These are phyloP conservation scores for Haematococcus lacustris DNA, from an alignment of 139 green algal species.

Conservation along the genomic window DNA sequence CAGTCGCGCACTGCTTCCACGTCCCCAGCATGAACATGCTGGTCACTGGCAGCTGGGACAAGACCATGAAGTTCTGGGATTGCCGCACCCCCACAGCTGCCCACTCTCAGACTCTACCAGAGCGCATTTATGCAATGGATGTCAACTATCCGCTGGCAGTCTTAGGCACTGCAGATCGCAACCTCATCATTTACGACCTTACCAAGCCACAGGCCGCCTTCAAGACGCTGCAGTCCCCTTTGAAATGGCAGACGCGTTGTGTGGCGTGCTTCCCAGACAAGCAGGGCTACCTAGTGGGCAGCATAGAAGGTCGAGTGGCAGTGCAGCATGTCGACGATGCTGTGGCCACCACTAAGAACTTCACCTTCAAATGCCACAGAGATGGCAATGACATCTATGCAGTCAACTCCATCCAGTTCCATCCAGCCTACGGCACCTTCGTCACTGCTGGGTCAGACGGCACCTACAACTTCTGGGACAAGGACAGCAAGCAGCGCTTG, in stretches of 20 bases:
- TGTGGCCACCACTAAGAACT: slow-evolving; percentile 71
- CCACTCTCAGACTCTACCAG: slow-evolving; percentile 64
- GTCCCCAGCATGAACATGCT: slow-evolving; percentile 74
- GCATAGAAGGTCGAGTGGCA: slow-evolving; percentile 88
- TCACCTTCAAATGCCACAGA: slow-evolving; percentile 90
- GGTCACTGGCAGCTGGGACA: slow-evolving; percentile 76
- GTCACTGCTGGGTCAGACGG: slow-evolving; percentile 86
- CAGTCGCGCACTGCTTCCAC: slow-evolving; percentile 61
- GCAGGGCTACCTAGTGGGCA: slow-evolving; percentile 86
- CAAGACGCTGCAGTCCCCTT: slow-evolving; percentile 79
- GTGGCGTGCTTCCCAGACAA: slow-evolving; percentile 82
- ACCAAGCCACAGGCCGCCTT: slow-evolving; percentile 43
- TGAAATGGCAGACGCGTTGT: slow-evolving; percentile 97
- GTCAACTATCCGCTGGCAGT: slow-evolving; percentile 71
- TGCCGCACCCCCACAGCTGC: slow-evolving; percentile 24
- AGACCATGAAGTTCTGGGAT: slow-evolving; percentile 44
- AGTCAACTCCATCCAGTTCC: slow-evolving; percentile 92
- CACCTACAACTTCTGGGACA: slow-evolving; percentile 98
- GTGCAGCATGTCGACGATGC: slow-evolving; percentile 92
- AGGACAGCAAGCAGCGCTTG: slow-evolving; percentile 94
- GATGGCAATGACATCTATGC: slow-evolving; percentile 79
- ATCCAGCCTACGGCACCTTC: slow-evolving; percentile 85
- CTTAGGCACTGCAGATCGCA: slow-evolving; percentile 66
- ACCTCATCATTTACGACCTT: slow-evolving; percentile 64
- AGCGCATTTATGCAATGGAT: slow-evolving; percentile 85